Base-by-base conservation (phyloP, 306 rosid genomes). In the Acacia melanoxylon region DNA sequence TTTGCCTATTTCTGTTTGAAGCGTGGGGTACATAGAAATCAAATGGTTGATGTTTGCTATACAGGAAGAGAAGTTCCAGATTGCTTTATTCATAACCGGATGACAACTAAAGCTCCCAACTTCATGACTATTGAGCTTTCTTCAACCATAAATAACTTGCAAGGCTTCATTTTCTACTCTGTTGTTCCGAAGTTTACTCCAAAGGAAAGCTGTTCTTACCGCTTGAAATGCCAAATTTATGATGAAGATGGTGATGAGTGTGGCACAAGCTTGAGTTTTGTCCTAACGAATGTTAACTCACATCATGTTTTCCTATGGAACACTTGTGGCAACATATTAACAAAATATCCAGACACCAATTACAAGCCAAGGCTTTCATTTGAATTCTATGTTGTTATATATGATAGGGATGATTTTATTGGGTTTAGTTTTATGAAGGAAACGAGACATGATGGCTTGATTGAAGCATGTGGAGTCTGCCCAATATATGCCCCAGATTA, bases 401-500 rank as follows among this genome's bases (percentile, higher is more conserved):
- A 3, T 11, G 40, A 4, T 1, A 8, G 12, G 17, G 65, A 8
- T 9, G 58, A 1, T 16, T 51, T 20, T 17, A 35, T 35, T 35
- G 40, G 40, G 40, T 35, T 35, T 35, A 35, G 40, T 35, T 35
- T 35, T 35, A 35, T 35, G 40, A 35, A 35, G 6, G 40, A 35
- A 35, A 35, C 0, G 40, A 35, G 0, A 35, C 40, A 35, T 25
- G 67, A 25, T 61, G 17, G 19, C 5, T 4, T 25, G 67, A 56
- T 80, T 4, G 61, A 71, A 58, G 72, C 46, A n/a, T 80, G 78
- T 71, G 83, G 83, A 1, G 83, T 71, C 8, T 80, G 59, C 25
- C 83, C 72, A 58, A 80, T 80, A 56, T 56, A 71, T 80, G 77
- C 45, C 46, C 42, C 72, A 3, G 20, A 80, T 27, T 58, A 29